phyloP scores from a whole-genome alignment of 169 alveolate species.

The Blepharisma undulans region DNA sequence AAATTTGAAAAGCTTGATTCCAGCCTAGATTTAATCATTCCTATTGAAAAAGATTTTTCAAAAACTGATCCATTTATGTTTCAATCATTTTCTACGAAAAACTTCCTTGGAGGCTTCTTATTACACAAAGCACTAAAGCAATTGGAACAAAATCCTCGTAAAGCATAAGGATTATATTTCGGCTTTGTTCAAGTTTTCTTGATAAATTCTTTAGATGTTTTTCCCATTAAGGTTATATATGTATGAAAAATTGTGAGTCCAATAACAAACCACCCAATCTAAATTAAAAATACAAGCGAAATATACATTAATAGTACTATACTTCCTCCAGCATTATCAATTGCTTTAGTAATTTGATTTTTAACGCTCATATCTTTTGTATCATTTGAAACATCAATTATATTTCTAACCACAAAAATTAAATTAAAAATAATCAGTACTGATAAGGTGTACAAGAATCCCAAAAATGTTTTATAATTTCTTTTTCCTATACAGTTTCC shows the following conservation, averaged over 20 bases:
- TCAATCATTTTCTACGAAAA: not conserved
- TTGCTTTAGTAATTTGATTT: too few relatives aligned
- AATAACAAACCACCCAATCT: not conserved
- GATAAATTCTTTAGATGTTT: slow-evolving; percentile 57
- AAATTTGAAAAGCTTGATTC: not conserved
- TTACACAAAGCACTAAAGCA: not conserved
- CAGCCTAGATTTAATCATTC: not conserved
- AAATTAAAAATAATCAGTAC: not conserved
- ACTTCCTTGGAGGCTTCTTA: not conserved
- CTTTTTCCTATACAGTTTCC: slow-evolving; percentile 71
- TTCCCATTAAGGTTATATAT: slow-evolving; percentile 37
- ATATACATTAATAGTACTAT: not conserved
- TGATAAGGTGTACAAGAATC: slow-evolving; percentile 13
- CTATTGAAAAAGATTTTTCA: not conserved
- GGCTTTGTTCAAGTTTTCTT: not conserved
- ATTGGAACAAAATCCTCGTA: not conserved
- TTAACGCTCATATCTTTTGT: too few relatives aligned
- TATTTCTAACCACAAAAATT: not conserved
- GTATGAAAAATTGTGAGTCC: slow-evolving; percentile 50
- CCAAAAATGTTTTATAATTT: slow-evolving; percentile 58
- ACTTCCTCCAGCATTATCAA: not conserved
- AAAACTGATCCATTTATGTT: not conserved
- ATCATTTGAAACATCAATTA: not conserved
- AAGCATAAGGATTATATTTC: not conserved
- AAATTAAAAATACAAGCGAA: not conserved